These are phyloP conservation scores for Cajanus cajan DNA, from an alignment of 306 rosid genomes.

Conservation along the genomic window DNA sequence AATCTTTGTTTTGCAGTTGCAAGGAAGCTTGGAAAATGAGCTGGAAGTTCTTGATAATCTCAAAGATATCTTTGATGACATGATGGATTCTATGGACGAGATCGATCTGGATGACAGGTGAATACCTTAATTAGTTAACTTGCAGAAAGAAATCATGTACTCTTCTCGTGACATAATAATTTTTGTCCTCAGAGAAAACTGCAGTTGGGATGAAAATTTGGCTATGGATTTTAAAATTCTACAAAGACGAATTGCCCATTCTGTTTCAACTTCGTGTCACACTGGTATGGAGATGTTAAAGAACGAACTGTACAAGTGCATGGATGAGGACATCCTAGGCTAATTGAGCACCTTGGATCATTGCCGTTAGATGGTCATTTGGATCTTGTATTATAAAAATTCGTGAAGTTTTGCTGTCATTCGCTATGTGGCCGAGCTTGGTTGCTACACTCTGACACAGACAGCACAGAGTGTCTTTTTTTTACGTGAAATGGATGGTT, in stretches of 20 bases:
- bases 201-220: conserved; percentile 62
- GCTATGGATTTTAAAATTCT: conserved; percentile 54
- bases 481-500: conserved; percentile 16
- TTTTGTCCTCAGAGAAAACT: conserved; percentile 45
- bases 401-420: conserved; percentile 13
- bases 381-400: background rate
- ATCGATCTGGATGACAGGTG: conserved; percentile 59
- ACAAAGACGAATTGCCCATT: conserved; percentile 57
- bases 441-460: conserved; percentile 19
- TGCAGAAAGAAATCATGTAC: background rate
- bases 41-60: conserved; percentile 57
- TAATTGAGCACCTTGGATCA: conserved; percentile 36
- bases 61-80: conserved; percentile 39
- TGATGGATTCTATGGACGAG: conserved; percentile 61
- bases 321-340: conserved; percentile 56
- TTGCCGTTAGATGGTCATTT: background rate
- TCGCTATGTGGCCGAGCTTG: conserved; percentile 11
- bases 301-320: conserved; percentile 44
- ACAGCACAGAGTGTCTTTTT: conserved; percentile 17
- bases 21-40: conserved; percentile 71
- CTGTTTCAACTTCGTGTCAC: conserved; percentile 54
- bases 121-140: background rate
- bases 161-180: background rate
- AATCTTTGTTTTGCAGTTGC: conserved; percentile 48
- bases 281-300: conserved; percentile 39